Evolutionary conservation across 1,284 basidiomycete genomes (phyloP).

Genomic region (Laetiporus sulphureus): DNA sequence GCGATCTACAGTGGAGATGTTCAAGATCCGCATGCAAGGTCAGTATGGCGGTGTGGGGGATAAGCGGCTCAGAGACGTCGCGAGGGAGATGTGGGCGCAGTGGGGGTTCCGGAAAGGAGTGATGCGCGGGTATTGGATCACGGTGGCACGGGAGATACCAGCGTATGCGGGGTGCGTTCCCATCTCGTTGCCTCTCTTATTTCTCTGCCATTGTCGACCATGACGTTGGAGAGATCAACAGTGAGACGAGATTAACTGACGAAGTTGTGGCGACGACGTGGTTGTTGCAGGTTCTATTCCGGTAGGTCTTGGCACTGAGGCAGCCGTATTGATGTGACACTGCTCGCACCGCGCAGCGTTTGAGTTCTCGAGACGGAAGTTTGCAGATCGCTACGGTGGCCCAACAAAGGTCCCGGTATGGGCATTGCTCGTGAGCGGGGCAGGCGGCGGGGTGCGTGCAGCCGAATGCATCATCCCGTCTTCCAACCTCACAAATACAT

Average conservation of each 20-base stretch:
- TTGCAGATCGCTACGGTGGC: conserved; percentile 53
- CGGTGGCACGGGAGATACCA: conserved; percentile 87
- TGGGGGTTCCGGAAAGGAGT: conserved; percentile 85
- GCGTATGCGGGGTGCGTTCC: conserved; percentile 81
- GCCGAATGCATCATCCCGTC: too few relatives aligned
- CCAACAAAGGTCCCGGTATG: conserved; percentile 85
- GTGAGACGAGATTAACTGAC: too few relatives aligned
- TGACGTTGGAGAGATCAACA: too few relatives aligned
- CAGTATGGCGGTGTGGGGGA: conserved; percentile 77
- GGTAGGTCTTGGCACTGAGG: conserved; percentile 33
- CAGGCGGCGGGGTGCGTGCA: conserved; percentile 79
- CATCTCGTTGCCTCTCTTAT: too few relatives aligned
- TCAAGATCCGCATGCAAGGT: conserved; percentile 96
- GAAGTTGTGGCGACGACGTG: too few relatives aligned
- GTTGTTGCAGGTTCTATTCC: conserved; percentile 70
- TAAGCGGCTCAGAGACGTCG: conserved; percentile 68
- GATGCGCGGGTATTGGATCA: conserved; percentile 98
- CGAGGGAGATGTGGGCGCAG: conserved; percentile 76
- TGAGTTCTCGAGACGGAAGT: conserved; percentile 82
- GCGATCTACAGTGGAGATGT: conserved; percentile 77
- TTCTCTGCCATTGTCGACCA: too few relatives aligned
- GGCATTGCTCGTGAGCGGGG: conserved; percentile 83
- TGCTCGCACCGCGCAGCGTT: conserved; percentile 48
- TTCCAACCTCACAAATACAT: too few relatives aligned
- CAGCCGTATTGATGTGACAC: not conserved